These are phyloP conservation scores for Phytopythium aichiense DNA, from an alignment of 352 stramenopile genomes.

Conservation along the genomic window DNA sequence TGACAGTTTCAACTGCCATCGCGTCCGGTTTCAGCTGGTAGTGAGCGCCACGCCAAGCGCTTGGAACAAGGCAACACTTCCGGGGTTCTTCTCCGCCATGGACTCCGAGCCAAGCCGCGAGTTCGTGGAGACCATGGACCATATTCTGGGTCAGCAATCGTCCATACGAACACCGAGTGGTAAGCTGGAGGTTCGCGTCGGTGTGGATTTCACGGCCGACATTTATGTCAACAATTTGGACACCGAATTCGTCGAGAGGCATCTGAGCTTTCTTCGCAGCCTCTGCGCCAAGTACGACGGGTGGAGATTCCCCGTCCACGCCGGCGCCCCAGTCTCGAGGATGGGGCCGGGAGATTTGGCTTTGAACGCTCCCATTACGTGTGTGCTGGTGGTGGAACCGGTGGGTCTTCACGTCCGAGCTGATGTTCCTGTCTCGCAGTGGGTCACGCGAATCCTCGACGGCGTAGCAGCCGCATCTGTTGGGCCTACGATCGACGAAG, in stretches of 20 bases:
- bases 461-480: not conserved
- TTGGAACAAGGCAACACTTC: not conserved
- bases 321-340: not conserved
- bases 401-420: not conserved
- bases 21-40: not conserved
- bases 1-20: not conserved
- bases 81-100: not conserved
- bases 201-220: not conserved
- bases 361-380: not conserved
- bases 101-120: not conserved
- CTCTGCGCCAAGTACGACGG: not conserved
- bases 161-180: not conserved
- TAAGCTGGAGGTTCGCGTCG: not conserved
- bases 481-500: not conserved
- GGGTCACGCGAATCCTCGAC: not conserved
- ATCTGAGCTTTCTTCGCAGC: not conserved
- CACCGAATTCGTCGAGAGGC: not conserved
- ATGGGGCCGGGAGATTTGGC: no score
- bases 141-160: not conserved
- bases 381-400: not conserved
- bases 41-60: not conserved
- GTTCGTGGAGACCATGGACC: not conserved
- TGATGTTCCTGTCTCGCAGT: not conserved
- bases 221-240: no score
- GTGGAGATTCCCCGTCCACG: not conserved